These are phyloP conservation scores for Ophiostoma populinum DNA, from an alignment of 2,329 filamentous ascomycete species.

Conservation along the genomic window DNA sequence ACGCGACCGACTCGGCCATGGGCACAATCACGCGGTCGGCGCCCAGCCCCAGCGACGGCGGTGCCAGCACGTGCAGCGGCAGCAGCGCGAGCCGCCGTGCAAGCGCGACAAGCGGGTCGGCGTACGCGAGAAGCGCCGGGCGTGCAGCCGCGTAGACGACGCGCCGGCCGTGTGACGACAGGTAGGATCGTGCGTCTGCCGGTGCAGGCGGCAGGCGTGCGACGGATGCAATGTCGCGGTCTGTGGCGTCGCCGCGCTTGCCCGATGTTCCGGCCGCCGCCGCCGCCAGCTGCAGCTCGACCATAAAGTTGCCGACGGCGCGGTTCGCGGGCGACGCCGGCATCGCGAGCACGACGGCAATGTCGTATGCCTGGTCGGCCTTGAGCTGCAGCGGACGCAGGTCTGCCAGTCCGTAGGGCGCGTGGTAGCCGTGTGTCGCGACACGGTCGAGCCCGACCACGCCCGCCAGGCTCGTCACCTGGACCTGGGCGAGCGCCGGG, in stretches of 20 bases:
- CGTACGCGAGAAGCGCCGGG: conserved; percentile 64
- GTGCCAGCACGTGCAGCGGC: conserved; percentile 51
- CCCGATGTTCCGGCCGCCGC: neutral
- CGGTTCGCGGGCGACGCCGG: conserved; percentile 65
- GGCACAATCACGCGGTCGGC: conserved; percentile 43
- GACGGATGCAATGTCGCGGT: conserved; percentile 10
- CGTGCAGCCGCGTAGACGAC: conserved; percentile 50
- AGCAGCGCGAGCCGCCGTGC: conserved; percentile 45
- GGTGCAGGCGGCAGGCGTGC: conserved; percentile 13
- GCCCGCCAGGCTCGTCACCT: neutral
- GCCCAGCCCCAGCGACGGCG: no score
- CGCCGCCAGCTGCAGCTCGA: conserved; percentile 54
- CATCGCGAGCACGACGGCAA: conserved; percentile 56
- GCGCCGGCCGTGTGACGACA: conserved; percentile 18
- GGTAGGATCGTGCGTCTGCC: conserved; percentile 15
- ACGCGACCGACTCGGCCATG: conserved; percentile 59
- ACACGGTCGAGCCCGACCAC: neutral
- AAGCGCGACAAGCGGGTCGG: conserved; percentile 48
- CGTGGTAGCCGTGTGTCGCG: conserved; percentile 22
- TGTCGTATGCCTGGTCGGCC: conserved; percentile 66
- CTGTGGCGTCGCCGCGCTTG: no score
- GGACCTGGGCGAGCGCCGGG: conserved; percentile 15
- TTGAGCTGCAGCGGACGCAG: conserved; percentile 37
- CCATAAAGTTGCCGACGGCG: conserved; percentile 82
- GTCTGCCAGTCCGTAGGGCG: conserved; percentile 31